Percentiles rank a stretch among this genome's conserved stretches.
Evolutionary conservation across 2,329 filamentous ascomycete species (phyloP).

Genomic region (Calonectria hongkongensis): DNA sequence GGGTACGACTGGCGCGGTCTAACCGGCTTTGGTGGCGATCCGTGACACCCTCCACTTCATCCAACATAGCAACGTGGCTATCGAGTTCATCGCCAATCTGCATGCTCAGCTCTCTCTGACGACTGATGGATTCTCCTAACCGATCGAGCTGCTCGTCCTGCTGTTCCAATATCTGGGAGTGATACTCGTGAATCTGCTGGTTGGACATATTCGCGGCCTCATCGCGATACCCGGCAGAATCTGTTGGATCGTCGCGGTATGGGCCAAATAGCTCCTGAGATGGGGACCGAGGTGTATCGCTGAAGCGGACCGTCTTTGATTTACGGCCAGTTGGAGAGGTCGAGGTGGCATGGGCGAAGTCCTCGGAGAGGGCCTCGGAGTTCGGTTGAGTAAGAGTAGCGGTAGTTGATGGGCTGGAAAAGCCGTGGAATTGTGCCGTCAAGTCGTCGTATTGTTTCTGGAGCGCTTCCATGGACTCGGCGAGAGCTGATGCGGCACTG

Average conservation of each 20-base stretch:
- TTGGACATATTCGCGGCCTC: slow-evolving; percentile 81
- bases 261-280: slow-evolving; percentile 69
- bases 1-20: slow-evolving; percentile 81
- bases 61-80: slow-evolving; percentile 89
- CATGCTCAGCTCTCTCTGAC: slow-evolving; percentile 94
- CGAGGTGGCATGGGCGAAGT: slow-evolving; percentile 79
- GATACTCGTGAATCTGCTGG: slow-evolving; percentile 90
- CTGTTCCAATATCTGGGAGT: slow-evolving; percentile 86
- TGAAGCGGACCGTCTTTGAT: slow-evolving; percentile 90
- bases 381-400: slow-evolving; percentile 77
- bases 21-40: slow-evolving; percentile 87
- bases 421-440: slow-evolving; percentile 86
- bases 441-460: slow-evolving; percentile 86
- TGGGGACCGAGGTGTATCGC: slow-evolving; percentile 73
- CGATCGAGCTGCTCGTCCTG: slow-evolving; percentile 96
- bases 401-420: slow-evolving; percentile 69
- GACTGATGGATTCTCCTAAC: slow-evolving; percentile 88
- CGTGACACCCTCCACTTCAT: slow-evolving; percentile 89
- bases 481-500: slow-evolving; percentile 70
- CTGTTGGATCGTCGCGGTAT: slow-evolving; percentile 82
- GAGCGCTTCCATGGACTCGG: slow-evolving; percentile 80
- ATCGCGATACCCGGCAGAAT: slow-evolving; percentile 75
- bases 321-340: slow-evolving; percentile 57
- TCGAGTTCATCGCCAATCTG: slow-evolving; percentile 98
- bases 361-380: slow-evolving; percentile 75